Evolutionary conservation across 1,284 basidiomycete genomes (phyloP), one percentile per base, ranked within the genome.

Genomic region (Puccinia polysora): DNA sequence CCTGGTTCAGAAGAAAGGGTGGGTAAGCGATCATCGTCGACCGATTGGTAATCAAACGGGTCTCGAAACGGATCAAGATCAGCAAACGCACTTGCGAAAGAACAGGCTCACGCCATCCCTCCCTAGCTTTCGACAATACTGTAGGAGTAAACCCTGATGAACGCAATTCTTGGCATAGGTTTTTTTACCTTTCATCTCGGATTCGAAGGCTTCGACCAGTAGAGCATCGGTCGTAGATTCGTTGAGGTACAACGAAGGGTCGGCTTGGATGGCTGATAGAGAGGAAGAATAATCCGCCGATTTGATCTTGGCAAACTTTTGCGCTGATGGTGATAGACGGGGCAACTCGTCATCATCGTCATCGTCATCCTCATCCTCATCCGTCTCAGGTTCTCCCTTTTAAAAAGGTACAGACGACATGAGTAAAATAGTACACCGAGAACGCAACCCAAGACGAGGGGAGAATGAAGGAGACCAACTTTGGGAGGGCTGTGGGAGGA

Each of bases 41-140:
- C 28, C n/a, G 74, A 53, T 25, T 53, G 25, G 49, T 15, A 38
- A 4, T 36, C 25, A 73, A 12, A 68, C 23, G 12, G 53, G 45
- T 23, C 60, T 70, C 43, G 49, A 55, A 36, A 63, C 43, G 20
- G 6, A 32, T 50, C 23, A 40, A 52, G 5, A 49, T 23, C 65
- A 7, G 0, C 23, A 25, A 10, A 81, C 88, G 75, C 74, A 92
- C 91, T 90, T 88, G 77, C 88, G 86, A 85, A 98, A 98, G 83
- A 97, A 97, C 55, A 97, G 81, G 7, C 87, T 84, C 12, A 97
- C 88, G 50, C 96, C 96, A 78, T 98, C 94, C 59, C 83, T 84
- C 2, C 96, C 96, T 7, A 98, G 83, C 78, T 96, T 94, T 76
- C 94, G 87, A 80, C 94, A 92, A 80, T 98, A 99, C 80, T 97